A percentile compares a stretch with the other conserved stretches of the same genome.
phyloP scores from a whole-genome alignment of 148 eudicot species.

The Simmondsia chinensis region DNA sequence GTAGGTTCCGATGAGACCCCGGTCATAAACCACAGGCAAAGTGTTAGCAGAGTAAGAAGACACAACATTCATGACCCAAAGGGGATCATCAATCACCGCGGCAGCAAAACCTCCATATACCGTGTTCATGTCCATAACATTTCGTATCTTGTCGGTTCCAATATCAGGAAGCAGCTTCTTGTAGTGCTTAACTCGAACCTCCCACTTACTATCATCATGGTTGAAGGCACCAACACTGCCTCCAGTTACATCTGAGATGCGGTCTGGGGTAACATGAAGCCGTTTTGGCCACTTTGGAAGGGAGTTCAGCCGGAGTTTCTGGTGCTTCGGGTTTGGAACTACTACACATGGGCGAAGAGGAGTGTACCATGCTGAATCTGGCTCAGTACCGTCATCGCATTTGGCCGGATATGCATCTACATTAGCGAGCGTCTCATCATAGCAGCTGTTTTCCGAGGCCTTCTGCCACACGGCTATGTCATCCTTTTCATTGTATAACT shows the following conservation, averaged over 20 bases:
- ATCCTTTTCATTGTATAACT: slow-evolving; percentile 51
- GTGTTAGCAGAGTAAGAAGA: slow-evolving; percentile 68
- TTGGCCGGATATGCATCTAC: slow-evolving; percentile 68
- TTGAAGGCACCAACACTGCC: slow-evolving; percentile 61
- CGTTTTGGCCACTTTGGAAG: slow-evolving; percentile 78
- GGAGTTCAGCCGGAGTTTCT: slow-evolving; percentile 37
- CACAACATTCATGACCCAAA: slow-evolving; percentile 97
- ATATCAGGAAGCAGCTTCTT: slow-evolving; percentile 64
- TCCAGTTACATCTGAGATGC: slow-evolving; percentile 47
- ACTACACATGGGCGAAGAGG: slow-evolving; percentile 85
- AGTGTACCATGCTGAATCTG: slow-evolving; percentile 95
- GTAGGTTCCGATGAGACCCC: slow-evolving; percentile 84
- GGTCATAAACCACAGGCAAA: slow-evolving; percentile 68
- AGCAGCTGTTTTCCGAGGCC: slow-evolving; percentile 49
- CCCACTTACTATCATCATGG: slow-evolving; percentile 66
- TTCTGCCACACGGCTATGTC: slow-evolving; percentile 96
- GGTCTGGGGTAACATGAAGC: slow-evolving; percentile 57
- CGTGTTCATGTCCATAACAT: slow-evolving; percentile 98
- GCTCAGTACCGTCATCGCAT: slow-evolving; percentile 88
- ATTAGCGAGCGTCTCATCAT: slow-evolving; percentile 39
- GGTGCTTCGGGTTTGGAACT: slow-evolving; percentile 42
- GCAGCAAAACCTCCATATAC: slow-evolving; percentile 89
- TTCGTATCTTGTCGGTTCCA: slow-evolving; percentile 76
- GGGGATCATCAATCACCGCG: slow-evolving; percentile 51
- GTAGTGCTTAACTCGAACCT: slow-evolving; percentile 63